Percentiles rank a stretch among this genome's conserved stretches.
Evolutionary conservation across 2,329 filamentous ascomycete genomes (phyloP).

Genomic region (Chalara sp.): DNA sequence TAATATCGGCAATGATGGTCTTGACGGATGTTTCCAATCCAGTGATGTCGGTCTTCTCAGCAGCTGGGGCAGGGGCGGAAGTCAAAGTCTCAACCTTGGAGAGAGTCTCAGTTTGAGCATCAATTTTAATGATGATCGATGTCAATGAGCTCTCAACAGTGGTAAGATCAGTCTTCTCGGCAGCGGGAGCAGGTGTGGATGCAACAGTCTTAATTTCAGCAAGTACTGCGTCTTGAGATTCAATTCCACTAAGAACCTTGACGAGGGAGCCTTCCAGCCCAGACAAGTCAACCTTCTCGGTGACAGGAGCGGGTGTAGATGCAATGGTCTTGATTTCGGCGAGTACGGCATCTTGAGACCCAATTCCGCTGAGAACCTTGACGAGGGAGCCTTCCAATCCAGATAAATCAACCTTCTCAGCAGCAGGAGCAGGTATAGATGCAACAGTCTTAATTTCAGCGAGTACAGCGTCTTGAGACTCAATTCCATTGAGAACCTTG

Average conservation of each 20-base stretch:
- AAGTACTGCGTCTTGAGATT: slow-evolving; percentile 4
- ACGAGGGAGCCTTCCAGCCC: slow-evolving; percentile 7
- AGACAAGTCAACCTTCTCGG: slow-evolving; percentile 9
- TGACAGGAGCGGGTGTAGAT: slow-evolving; percentile 4
- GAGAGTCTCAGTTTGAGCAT: slow-evolving; percentile 3
- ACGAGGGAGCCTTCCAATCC: slow-evolving; percentile 10
- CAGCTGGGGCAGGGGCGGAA: slow-evolving; percentile 5
- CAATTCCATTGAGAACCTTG: slow-evolving; percentile 2
- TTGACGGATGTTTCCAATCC: slow-evolving; percentile 8
- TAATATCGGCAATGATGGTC: not conserved
- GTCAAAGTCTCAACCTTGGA: slow-evolving; percentile 14
- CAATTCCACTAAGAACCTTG: not conserved
- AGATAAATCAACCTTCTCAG: slow-evolving; percentile 14
- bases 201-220: slow-evolving; percentile 15
- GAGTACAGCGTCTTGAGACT: slow-evolving; percentile 5
- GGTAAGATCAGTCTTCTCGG: slow-evolving; percentile 10
- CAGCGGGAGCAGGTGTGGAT: slow-evolving; percentile 4
- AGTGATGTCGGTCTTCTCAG: slow-evolving; percentile 11
- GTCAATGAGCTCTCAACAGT: slow-evolving; percentile 7
- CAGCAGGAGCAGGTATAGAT: slow-evolving; percentile 4
- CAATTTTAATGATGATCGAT: not conserved
- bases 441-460: slow-evolving; percentile 16
- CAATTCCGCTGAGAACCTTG: slow-evolving; percentile 1
- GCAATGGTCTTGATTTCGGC: slow-evolving; percentile 15
- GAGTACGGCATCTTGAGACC: slow-evolving; percentile 4